A percentile compares a stretch with the other conserved stretches of the same genome.
These are phyloP conservation scores for Talinum fruticosum DNA, from an alignment of 148 eudicot genomes.

Conservation along the genomic window DNA sequence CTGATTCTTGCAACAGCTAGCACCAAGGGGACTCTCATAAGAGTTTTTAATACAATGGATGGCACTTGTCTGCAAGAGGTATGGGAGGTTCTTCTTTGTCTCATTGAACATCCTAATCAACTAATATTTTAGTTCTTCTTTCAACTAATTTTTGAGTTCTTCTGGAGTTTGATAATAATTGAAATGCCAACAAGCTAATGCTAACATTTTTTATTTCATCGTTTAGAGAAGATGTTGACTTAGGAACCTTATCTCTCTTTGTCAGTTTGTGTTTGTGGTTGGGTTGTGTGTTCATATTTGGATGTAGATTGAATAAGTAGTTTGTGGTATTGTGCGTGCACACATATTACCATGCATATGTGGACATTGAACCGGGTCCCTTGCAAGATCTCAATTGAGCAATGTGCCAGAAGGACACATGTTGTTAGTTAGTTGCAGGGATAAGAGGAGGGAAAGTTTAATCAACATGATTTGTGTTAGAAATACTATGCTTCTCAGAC, in stretches of 20 bases:
- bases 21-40: slow-evolving; percentile 77
- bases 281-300: neutral
- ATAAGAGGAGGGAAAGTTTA: neutral
- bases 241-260: neutral
- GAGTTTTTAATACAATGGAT: slow-evolving; percentile 92
- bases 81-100: slow-evolving; percentile 7
- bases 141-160: neutral
- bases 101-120: neutral
- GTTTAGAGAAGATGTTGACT: neutral
- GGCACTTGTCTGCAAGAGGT: slow-evolving; percentile 98
- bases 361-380: neutral
- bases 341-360: neutral
- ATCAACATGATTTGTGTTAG: neutral
- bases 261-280: neutral
- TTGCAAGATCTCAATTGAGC: neutral
- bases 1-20: slow-evolving; percentile 98
- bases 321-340: neutral
- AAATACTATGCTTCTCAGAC: neutral
- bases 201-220: neutral
- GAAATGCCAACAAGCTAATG: neutral
- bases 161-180: neutral
- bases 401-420: too few relatives aligned
- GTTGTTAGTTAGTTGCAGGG: neutral
- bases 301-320: neutral
- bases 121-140: neutral